phyloP scores from a whole-genome alignment of 2,329 filamentous ascomycete genomes.

The Lizonia empirigonia region DNA sequence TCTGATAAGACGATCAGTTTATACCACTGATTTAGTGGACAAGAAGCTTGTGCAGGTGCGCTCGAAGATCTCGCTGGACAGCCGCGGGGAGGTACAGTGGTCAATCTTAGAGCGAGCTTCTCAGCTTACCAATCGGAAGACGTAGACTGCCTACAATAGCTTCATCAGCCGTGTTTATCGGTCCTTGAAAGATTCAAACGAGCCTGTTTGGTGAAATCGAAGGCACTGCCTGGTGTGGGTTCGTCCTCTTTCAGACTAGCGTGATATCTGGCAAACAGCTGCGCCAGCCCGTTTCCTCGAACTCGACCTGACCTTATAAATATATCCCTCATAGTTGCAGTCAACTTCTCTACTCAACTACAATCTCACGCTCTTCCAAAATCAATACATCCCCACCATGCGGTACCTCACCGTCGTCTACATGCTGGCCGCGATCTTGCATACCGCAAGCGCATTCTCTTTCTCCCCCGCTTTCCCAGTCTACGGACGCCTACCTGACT shows the following conservation, averaged over 20 bases:
- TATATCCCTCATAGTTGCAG: neutral
- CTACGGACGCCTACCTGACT: constrained; percentile 1
- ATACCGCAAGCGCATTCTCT: neutral
- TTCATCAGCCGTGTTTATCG: too few relatives aligned
- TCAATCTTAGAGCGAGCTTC: too few relatives aligned
- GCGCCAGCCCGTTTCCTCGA: neutral
- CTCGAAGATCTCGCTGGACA: too few relatives aligned
- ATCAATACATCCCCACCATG: neutral
- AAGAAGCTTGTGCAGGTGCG: too few relatives aligned
- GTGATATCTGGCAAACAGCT: neutral
- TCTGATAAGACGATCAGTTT: too few relatives aligned
- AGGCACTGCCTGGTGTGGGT: neutral
- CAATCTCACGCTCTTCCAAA: too few relatives aligned
- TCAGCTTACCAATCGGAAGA: too few relatives aligned
- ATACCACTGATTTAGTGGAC: too few relatives aligned
- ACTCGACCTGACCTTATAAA: neutral
- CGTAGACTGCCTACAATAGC: too few relatives aligned
- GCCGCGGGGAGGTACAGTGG: too few relatives aligned
- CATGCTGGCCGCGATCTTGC: neutral
- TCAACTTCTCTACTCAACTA: neutral
- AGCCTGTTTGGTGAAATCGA: neutral
- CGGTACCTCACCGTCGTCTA: neutral
- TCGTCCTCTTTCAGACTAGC: neutral
- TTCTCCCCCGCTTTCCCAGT: neutral
- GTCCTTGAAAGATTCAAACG: too few relatives aligned